Base-by-base conservation (phyloP, 139 green algal species). In the Diplosphaera chodatii region DNA sequence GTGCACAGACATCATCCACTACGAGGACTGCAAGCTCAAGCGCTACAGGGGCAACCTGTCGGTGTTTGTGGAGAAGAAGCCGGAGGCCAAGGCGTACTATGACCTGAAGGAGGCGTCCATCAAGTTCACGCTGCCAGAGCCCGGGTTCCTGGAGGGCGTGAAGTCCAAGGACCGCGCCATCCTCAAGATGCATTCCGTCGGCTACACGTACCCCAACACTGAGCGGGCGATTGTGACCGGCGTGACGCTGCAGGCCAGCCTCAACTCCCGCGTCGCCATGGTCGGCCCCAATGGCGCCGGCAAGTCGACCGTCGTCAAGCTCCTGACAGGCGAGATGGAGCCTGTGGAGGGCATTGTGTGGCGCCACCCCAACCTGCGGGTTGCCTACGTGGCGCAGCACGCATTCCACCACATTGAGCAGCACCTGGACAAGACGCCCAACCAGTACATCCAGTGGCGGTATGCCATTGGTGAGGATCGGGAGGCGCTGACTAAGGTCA, bases 381-480 rank as follows among this genome's bases (percentile, higher is more conserved):
- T 97, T 55, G 93, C 93, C 37, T 98, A 98, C 75, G 92, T 98
- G 22, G 93, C 93, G 22, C 93, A 98, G 90, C 92, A 97, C 74
- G 92, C 93, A 5, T 97, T 98, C 84, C 92, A 97, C 86, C 92
- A 97, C 82, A 84, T 98, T 23, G 92, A 97, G 88, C 63, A 94
- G 87, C 90, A 96, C 79, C 78, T 97, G 71, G 88, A 95, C 73
- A 94, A 93, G 84, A 93, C 89, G 1, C 84, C 91, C 77, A 97
- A 97, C 80, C 84, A 97, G 87, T 97, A 97, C 86, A 96, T 97
- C 82, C 80, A 90, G 82, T 97, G 92, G 92, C 90, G 92, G 33
- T 97, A 95, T 69, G 87, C 85, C 34, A 86, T 78, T 40, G 92
- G 92, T 72, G 91, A 97, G 84, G 92, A 97, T 82, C 80, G 88